Base-by-base conservation (phyloP, 352 stramenopile species). In the Phytophthora syringae region DNA sequence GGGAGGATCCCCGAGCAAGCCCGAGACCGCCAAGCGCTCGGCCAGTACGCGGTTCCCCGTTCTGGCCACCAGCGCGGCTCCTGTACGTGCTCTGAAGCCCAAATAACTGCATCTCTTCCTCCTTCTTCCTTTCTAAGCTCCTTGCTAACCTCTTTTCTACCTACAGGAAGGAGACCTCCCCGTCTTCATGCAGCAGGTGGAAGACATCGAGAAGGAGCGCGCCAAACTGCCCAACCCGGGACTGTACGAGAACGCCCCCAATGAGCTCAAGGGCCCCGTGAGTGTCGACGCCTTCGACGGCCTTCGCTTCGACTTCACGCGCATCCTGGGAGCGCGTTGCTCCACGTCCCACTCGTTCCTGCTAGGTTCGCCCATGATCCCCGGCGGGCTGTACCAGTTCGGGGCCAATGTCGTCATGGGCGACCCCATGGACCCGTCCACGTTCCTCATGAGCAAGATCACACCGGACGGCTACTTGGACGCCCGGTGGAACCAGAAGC, bases 301-400 rank as follows among this genome's bases (percentile, higher is more conserved):
- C 59, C 94, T 95, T 71, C 85, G 87, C 64, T 94, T 95, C 51
- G 87, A 95, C 62, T 92, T 95, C 47, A 92, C 84, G 71, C 85
- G 87, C 61, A 92, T 92, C 25, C 52, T 95, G 27, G 85, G 84
- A 55, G 82, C 87, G 55, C 80, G 80, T 22, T 95, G 92, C 73
- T 92, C 86, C 50, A 92, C 86, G 27, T 93, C 84, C 64, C 86
- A 95, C 72, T 86, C 86, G 56, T 90, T 95, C 62, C 63, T 95
- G 63, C 72, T 95, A 25, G 86, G 86, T 30, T 89, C 80, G 56
- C 82, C 86, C 25, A 92, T 93, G 85, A 93, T 95, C 66, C 86
- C 86, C 0, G 87, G 87, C 27, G 87, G 85, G 0, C 64, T 95
- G 13, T 95, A 95, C 69, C 85, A 95, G 72, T 95, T 95, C 56